Conservation (phyloP, 768 basidiomycete species). For the Gloeophyllum trabeum region DNA sequence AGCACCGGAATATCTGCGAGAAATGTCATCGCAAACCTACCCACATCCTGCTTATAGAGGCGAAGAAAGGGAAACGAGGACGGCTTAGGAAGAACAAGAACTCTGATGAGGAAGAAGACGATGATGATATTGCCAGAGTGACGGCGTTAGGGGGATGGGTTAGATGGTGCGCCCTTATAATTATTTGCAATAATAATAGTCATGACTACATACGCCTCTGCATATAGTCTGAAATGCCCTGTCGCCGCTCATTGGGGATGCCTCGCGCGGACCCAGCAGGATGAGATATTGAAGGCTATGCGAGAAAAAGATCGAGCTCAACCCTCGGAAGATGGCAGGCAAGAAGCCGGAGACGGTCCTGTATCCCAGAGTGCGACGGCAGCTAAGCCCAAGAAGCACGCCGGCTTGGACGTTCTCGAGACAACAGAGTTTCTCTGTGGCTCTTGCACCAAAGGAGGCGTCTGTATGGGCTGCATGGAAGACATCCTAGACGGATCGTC, state of each 20-base stretch:
- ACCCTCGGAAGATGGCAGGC: no score
- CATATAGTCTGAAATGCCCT: constrained; percentile 59
- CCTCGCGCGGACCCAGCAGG: constrained; percentile 49
- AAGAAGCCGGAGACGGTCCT: no score
- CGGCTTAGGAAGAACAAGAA: constrained; percentile 35
- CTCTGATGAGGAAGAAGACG: constrained; percentile 45
- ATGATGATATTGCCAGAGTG: constrained; percentile 30
- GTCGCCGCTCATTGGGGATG: constrained; percentile 72
- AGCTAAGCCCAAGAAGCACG: constrained; percentile 29
- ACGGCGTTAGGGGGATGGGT: constrained; percentile 86
- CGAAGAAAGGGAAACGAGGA: constrained; percentile 25
- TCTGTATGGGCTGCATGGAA: constrained; percentile 70
- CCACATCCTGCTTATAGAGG: constrained; percentile 34
- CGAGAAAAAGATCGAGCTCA: constrained; percentile 32
- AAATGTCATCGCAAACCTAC: constrained; percentile 56
- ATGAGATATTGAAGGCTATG: constrained; percentile 63
- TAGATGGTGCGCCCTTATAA: constrained; percentile 43
- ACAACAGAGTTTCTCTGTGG: constrained; percentile 76
- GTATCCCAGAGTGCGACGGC: no score
- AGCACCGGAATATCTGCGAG: constrained; percentile 58
- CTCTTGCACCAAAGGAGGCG: constrained; percentile 60
- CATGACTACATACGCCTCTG: constrained; percentile 5
- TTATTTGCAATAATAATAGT: neutral
- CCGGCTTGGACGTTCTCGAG: constrained; percentile 35
- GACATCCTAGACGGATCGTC: constrained; percentile 37